Evolutionary conservation across 208 protist species (phyloP).

Genomic region (Acanthamoeba polyphaga): DNA sequence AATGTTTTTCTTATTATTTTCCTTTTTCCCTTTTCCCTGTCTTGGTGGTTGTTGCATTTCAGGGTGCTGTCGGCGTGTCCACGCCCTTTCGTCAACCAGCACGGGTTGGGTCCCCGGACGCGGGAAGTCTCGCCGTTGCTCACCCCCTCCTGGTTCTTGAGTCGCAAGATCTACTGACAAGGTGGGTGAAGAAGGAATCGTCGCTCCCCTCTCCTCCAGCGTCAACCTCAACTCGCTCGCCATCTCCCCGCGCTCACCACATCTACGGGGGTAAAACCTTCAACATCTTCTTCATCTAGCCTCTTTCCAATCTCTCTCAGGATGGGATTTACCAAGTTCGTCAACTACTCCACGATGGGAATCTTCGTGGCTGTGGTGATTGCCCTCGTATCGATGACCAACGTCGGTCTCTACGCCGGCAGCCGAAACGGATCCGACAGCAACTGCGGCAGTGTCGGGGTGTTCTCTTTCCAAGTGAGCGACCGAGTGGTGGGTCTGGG

Average conservation of each 20-base stretch:
- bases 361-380: slow-evolving; percentile 2
- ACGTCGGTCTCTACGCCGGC: slow-evolving; percentile 30
- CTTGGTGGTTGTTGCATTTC: too few species aligned
- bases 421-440: slow-evolving; percentile 16
- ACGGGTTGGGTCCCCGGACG: too few species aligned
- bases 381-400: not conserved
- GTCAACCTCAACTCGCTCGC: too few species aligned
- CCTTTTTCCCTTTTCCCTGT: too few species aligned
- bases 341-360: slow-evolving; percentile 35
- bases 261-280: not conserved
- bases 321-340: slow-evolving; percentile 9
- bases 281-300: not conserved
- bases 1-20: too few species aligned
- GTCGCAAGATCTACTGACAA: too few species aligned
- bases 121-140: too few species aligned
- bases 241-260: not conserved
- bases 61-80: too few species aligned
- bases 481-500: not conserved
- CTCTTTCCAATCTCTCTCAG: not conserved
- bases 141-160: too few species aligned
- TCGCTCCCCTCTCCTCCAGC: too few species aligned
- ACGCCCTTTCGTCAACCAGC: too few species aligned
- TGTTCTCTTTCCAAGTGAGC: not conserved
- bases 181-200: too few species aligned
- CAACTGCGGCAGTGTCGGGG: not conserved